Percentiles rank a stretch among this genome's conserved stretches.
phyloP scores from a whole-genome alignment of 108 stramenopile species.

The Stephanodiscus triporus region DNA sequence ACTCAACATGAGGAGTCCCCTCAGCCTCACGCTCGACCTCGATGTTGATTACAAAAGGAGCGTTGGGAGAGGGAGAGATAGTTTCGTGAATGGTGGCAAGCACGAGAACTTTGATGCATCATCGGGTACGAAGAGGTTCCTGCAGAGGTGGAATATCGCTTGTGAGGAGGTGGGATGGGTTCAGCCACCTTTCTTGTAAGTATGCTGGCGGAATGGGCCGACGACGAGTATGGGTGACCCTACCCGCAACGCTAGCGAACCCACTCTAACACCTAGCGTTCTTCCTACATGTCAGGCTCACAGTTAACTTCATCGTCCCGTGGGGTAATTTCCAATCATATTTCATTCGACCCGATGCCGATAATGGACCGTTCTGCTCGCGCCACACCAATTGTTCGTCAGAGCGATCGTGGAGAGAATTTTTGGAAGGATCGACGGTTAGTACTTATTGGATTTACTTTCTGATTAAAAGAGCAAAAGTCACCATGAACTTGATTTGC shows the following conservation, averaged over 20 bases:
- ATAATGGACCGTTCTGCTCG: slow-evolving; percentile 44
- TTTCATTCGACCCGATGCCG: slow-evolving; percentile 50
- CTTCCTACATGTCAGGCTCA: not conserved
- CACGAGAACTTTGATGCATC: slow-evolving; percentile 1
- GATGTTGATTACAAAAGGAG: too few species aligned
- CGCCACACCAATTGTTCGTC: slow-evolving; percentile 22
- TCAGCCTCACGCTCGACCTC: too few species aligned
- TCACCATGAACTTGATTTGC: too few species aligned
- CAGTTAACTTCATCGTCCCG: too few species aligned
- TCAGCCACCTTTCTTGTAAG: slow-evolving; percentile 38
- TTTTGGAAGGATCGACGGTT: slow-evolving; percentile 42
- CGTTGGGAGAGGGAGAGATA: too few species aligned
- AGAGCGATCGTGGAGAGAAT: slow-evolving; percentile 44
- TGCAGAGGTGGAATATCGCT: too few species aligned
- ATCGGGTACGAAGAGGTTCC: slow-evolving; percentile 23
- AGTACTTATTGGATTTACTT: too few species aligned
- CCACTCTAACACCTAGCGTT: not conserved
- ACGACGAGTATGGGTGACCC: too few species aligned
- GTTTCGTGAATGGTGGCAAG: slow-evolving; percentile 30
- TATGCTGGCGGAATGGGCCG: too few species aligned
- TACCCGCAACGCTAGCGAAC: too few species aligned
- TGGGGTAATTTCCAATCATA: slow-evolving; percentile 49
- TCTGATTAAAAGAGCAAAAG: too few species aligned
- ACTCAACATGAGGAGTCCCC: too few species aligned
- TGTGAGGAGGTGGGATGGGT: slow-evolving; percentile 35